Evolutionary conservation across 805 yeast genomes (phyloP), one percentile per base, ranked within the genome.

Genomic region (Metschnikowia aberdeeniae): DNA sequence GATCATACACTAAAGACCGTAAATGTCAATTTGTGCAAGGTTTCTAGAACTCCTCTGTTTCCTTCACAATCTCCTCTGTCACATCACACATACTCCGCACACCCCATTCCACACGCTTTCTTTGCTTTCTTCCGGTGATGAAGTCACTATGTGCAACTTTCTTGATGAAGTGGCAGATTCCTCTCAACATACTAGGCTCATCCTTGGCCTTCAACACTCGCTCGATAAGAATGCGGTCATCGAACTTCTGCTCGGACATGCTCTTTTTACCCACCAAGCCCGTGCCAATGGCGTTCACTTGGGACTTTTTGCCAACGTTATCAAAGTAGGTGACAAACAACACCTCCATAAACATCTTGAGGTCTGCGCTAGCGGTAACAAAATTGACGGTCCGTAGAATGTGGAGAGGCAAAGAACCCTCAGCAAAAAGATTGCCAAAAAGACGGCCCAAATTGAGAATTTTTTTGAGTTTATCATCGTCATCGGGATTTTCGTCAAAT

Each of bases 391-490:
- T 81, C 52, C 85, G 79, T 52, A 93, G 72, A 2, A 86, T 65
- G 57, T 87, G 90, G 39, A 93, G 68, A 3, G 89, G 81, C 49
- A 92, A 68, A 0, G 83, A 74, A 1, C 86, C 87, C 55, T 86
- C 89, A 2, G 86, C 81, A 13, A 90, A 76, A 36, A 93, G 60
- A 40, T 68, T 71, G 0, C 96, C 98, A 57, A 79, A 93, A 52
- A 93, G 81, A 47, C 88, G 74, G 3, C 96, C 97, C 52, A 83
- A 70, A 53, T 87, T 88, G 36, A 86, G 73, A 19, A 82, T 71
- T 52, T 78, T 78, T 53, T 77, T 78, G 30, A 86, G 61, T 53
- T 78, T 77, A 6, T 71, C 56, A 36, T 79, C 83, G 28, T 82
- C 90, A 12, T 61, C 59, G 7, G 62, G 73, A n/a, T 63, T 62